Evolutionary conservation across 257 asterid species (phyloP).

Genomic region (Solanum medicagineum): DNA sequence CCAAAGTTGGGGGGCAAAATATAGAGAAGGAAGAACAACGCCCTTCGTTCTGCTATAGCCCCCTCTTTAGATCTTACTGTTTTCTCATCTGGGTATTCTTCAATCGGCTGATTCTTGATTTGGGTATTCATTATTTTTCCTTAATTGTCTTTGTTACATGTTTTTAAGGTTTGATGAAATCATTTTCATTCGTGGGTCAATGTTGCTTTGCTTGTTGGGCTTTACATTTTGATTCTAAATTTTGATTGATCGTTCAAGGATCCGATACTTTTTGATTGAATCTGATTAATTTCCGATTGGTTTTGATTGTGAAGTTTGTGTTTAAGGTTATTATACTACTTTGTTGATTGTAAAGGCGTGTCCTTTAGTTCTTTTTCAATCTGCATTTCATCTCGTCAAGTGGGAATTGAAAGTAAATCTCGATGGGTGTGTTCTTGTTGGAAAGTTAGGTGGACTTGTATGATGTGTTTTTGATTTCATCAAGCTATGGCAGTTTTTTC

Average conservation of each 20-base stretch:
- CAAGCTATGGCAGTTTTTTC: background rate
- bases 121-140: constrained; percentile 4
- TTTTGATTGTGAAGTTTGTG: background rate
- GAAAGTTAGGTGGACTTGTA: background rate
- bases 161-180: background rate
- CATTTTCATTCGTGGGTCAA: background rate
- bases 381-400: background rate
- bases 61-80: constrained; percentile 7
- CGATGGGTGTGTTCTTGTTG: background rate
- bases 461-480: background rate
- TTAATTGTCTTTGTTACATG: background rate
- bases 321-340: background rate
- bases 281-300: background rate
- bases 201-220: background rate
- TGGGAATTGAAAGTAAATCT: background rate
- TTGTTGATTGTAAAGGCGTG: background rate
- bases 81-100: background rate
- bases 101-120: constrained; percentile 3
- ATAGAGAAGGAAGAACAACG: constrained; percentile 12
- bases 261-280: constrained; percentile 1
- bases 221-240: background rate
- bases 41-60: constrained; percentile 8
- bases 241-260: constrained; percentile 10
- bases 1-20: constrained; percentile 5
- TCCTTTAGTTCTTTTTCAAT: background rate